These are phyloP conservation scores for Lasiodiplodia gonubiensis DNA, from an alignment of 2,329 filamentous ascomycete genomes.

Conservation along the genomic window DNA sequence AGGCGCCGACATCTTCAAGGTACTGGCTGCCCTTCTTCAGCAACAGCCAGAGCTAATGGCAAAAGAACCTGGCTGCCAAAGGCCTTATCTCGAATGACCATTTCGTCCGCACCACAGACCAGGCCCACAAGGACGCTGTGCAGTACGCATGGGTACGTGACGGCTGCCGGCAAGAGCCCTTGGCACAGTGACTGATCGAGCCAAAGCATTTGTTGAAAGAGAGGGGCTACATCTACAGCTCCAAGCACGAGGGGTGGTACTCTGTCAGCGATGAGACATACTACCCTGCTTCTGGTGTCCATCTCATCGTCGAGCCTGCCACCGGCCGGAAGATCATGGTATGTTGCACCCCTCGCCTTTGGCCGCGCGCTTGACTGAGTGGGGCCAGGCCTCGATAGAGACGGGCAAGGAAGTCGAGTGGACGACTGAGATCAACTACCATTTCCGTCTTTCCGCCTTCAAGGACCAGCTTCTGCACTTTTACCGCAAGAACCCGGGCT, in stretches of 20 bases:
- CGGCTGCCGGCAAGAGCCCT: neutral
- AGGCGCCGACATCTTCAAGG: conserved; percentile 79
- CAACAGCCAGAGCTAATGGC: neutral
- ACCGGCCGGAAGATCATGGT: conserved; percentile 84
- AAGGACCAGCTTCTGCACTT: conserved; percentile 78
- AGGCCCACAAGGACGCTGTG: conserved; percentile 80
- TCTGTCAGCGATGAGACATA: conserved; percentile 96
- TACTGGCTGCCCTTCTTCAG: conserved; percentile 32
- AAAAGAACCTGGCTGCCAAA: conserved; percentile 67
- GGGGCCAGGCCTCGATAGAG: conserved; percentile 69
- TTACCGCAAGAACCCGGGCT: conserved; percentile 77
- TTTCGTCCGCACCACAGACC: conserved; percentile 92
- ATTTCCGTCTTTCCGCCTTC: conserved; percentile 87
- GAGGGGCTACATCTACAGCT: conserved; percentile 78
- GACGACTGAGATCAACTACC: conserved; percentile 92
- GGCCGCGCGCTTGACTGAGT: neutral
- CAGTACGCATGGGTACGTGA: conserved; percentile 78
- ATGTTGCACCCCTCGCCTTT: conserved; percentile 30
- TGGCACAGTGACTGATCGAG: conserved; percentile 24
- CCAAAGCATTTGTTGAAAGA: conserved; percentile 70
- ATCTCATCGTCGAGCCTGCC: conserved; percentile 74
- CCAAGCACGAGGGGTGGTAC: conserved; percentile 94
- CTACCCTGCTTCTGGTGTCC: conserved; percentile 78
- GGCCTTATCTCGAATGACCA: conserved; percentile 77
- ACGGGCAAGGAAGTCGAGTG: conserved; percentile 94